phyloP scores from a whole-genome alignment of 495 filamentous ascomycete species.

The Cercophora sp. region DNA sequence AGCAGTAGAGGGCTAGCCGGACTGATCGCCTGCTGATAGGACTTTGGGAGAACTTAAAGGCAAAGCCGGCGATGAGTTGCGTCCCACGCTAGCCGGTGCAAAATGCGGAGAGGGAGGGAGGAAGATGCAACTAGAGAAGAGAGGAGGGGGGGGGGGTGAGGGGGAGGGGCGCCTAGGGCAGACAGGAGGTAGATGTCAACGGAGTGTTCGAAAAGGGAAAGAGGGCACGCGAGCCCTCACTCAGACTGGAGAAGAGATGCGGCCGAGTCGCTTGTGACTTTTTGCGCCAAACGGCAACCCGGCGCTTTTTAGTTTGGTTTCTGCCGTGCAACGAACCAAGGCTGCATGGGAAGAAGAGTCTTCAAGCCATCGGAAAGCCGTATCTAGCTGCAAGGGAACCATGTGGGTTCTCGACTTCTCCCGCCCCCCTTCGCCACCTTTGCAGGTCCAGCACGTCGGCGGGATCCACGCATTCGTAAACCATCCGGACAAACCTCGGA shows the following conservation, averaged over 20 bases:
- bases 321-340: background rate
- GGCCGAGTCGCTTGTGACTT: background rate
- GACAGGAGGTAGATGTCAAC: background rate
- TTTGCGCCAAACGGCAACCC: background rate
- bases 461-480: no score
- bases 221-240: constrained; percentile 8
- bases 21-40: background rate
- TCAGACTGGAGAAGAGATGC: background rate
- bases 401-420: background rate
- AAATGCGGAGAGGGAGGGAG: constrained; percentile 3
- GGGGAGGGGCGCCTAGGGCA: background rate
- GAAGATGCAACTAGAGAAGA: background rate
- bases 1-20: background rate
- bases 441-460: no score
- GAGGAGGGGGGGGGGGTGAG: background rate
- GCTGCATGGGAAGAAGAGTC: background rate
- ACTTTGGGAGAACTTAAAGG: no score
- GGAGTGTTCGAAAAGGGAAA: constrained; percentile 6
- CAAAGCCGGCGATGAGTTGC: no score
- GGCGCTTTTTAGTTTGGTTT: background rate
- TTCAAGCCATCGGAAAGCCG: background rate
- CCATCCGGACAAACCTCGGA: no score
- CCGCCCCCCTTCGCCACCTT: no score
- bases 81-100: background rate
- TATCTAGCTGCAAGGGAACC: background rate